A percentile compares a stretch with the other conserved stretches of the same genome.
Evolutionary conservation across 345 rosid genomes (phyloP).

Genomic region (Salix brachista): DNA sequence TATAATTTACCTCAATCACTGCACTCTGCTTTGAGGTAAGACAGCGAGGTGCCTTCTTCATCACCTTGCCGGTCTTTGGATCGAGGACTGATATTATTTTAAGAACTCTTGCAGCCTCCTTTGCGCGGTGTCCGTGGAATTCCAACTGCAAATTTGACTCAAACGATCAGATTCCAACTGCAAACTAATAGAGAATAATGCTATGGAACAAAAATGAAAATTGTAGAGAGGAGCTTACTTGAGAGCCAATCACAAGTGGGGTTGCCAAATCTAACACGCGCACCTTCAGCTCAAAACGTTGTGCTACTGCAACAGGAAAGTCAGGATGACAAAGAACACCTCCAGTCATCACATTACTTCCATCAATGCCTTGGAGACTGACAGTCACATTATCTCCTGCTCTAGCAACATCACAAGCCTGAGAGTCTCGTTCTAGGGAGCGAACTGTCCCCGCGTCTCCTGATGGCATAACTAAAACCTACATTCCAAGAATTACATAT

Average conservation of each 20-base stretch:
- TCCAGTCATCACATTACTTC: conserved; percentile 63
- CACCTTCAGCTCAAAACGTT: conserved; percentile 70
- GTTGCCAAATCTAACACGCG: conserved; percentile 63
- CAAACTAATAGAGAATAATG: background rate
- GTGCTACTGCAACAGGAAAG: conserved; percentile 65
- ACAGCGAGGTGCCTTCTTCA: conserved; percentile 77
- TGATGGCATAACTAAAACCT: conserved; percentile 88
- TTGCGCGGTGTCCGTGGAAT: conserved; percentile 79
- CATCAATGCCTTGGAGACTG: conserved; percentile 71
- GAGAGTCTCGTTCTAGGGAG: conserved; percentile 70
- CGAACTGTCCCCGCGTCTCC: conserved; percentile 72
- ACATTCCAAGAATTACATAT: background rate
- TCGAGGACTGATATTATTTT: conserved; percentile 65
- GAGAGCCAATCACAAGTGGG: conserved; percentile 81
- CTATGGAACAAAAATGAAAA: background rate
- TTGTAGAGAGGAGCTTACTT: conserved; percentile 36
- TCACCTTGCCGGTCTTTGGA: conserved; percentile 80
- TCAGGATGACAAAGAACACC: conserved; percentile 92
- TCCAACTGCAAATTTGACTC: conserved; percentile 59
- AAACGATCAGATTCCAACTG: conserved; percentile 10
- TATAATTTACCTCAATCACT: conserved; percentile 57
- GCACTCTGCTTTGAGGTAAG: conserved; percentile 76
- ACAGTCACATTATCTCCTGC: conserved; percentile 83
- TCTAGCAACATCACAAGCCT: conserved; percentile 64
- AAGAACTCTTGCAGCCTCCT: conserved; percentile 72